These are phyloP conservation scores for Tricharina praecox DNA, from an alignment of 495 filamentous ascomycete species.

Conservation along the genomic window DNA sequence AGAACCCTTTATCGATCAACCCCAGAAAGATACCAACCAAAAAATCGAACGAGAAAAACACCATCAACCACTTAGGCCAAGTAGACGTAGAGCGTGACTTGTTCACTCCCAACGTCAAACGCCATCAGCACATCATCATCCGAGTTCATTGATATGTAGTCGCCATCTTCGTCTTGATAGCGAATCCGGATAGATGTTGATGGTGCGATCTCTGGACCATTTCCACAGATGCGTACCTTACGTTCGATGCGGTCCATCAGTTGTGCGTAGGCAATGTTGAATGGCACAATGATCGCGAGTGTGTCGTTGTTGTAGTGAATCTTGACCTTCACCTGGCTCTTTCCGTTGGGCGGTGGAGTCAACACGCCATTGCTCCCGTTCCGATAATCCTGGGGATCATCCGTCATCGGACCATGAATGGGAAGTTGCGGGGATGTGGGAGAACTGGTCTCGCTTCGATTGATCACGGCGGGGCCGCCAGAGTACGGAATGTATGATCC, in stretches of 20 bases:
- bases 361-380: conserved; percentile 11
- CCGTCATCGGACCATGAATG: conserved; percentile 8
- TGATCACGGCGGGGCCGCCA: conserved; percentile 36
- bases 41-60: background rate
- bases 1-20: background rate
- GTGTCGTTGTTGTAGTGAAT: conserved; percentile 66
- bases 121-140: conserved; percentile 91
- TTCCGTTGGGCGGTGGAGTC: conserved; percentile 1
- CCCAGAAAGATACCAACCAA: background rate
- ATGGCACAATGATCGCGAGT: conserved; percentile 84
- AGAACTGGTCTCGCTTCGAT: conserved; percentile 51
- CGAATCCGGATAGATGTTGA: conserved; percentile 41
- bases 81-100: conserved; percentile 22
- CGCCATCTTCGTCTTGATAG: conserved; percentile 83
- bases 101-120: conserved; percentile 77
- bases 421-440: conserved; percentile 33
- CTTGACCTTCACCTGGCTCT: conserved; percentile 70
- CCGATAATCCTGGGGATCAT: background rate
- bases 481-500: conserved; percentile 26
- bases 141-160: conserved; percentile 79
- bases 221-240: conserved; percentile 41
- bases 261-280: conserved; percentile 81
- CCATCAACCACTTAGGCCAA: background rate
- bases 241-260: conserved; percentile 93
- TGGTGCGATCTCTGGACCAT: conserved; percentile 10